Evolutionary conservation across 2,329 filamentous ascomycete genomes (phyloP).

Genomic region (Scedosporium apiospermum): DNA sequence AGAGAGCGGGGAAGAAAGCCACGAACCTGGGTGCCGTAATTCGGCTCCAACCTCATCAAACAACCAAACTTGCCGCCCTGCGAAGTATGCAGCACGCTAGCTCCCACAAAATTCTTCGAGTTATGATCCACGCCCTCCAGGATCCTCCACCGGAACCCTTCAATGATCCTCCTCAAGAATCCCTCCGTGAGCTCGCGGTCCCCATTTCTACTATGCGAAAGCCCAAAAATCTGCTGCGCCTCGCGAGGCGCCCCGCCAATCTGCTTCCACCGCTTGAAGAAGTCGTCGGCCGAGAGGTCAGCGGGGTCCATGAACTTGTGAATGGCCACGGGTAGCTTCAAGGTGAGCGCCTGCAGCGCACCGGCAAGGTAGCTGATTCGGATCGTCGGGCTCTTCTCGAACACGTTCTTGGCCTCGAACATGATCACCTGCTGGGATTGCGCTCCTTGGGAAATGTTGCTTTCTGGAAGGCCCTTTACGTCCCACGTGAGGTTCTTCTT

Average conservation of each 20-base stretch:
- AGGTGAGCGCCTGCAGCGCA: slow-evolving; percentile 80
- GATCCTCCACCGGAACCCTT: slow-evolving; percentile 85
- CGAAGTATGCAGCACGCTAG: slow-evolving; percentile 73
- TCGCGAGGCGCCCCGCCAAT: slow-evolving; percentile 85
- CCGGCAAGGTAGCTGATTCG: slow-evolving; percentile 91
- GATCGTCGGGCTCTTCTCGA: slow-evolving; percentile 79
- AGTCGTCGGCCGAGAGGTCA: slow-evolving; percentile 78
- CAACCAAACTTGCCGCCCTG: slow-evolving; percentile 89
- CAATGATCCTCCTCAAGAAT: slow-evolving; percentile 63
- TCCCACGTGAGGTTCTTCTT: slow-evolving; percentile 69
- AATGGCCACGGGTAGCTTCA: slow-evolving; percentile 78
- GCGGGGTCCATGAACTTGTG: slow-evolving; percentile 98
- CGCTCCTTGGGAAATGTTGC: slow-evolving; percentile 59
- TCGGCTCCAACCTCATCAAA: slow-evolving; percentile 86
- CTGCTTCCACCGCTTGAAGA: slow-evolving; percentile 99
- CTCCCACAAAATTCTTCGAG: slow-evolving; percentile 84
- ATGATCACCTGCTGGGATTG: slow-evolving; percentile 92
- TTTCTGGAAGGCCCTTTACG: slow-evolving; percentile 80
- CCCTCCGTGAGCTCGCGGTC: slow-evolving; percentile 57
- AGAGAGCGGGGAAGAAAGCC: background rate
- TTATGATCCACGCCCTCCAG: slow-evolving; percentile 85
- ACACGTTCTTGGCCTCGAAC: slow-evolving; percentile 78
- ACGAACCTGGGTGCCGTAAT: slow-evolving; percentile 80
- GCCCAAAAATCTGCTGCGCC: slow-evolving; percentile 74
- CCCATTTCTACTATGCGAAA: slow-evolving; percentile 36